Conservation (phyloP, 139 green algal species). For the Closterium sp. region DNA sequence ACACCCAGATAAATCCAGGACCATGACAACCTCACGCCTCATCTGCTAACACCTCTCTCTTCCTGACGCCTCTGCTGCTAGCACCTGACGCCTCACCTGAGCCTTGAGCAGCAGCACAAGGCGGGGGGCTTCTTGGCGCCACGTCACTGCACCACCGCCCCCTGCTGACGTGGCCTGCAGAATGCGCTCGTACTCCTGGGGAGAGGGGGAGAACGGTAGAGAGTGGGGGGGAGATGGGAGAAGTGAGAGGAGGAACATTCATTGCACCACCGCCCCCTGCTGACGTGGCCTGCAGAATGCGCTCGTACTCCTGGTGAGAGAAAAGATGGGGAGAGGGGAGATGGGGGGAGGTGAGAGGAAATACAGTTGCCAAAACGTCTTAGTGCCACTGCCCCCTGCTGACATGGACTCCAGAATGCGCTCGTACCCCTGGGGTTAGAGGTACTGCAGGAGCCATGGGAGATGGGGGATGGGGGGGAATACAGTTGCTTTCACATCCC, state of each 20-base stretch:
- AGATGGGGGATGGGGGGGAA: too few relatives aligned
- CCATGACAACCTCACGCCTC: neutral
- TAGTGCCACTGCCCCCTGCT: neutral
- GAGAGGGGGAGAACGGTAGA: neutral
- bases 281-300: neutral
- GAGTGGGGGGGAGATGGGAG: neutral
- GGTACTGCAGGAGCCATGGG: neutral
- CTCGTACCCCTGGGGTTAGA: conserved; percentile 20
- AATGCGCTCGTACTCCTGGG: conserved; percentile 29
- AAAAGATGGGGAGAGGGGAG: neutral
- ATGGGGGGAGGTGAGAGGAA: neutral
- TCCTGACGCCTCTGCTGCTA: too few relatives aligned
- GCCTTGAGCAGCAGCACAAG: conserved; percentile 31
- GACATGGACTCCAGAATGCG: neutral
- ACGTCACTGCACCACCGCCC: neutral
- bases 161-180: conserved; percentile 6
- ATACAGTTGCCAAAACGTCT: neutral
- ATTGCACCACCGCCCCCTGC: neutral
- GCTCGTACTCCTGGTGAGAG: conserved; percentile 28
- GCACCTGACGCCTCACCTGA: neutral
- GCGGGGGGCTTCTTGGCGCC: conserved; percentile 11
- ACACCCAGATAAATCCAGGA: too few relatives aligned
- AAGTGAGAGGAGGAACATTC: neutral
- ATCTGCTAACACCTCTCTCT: too few relatives aligned
- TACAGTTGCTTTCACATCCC: too few relatives aligned